Evolutionary conservation across 441 rosid genomes (phyloP).

Genomic region (Sinapis alba): DNA sequence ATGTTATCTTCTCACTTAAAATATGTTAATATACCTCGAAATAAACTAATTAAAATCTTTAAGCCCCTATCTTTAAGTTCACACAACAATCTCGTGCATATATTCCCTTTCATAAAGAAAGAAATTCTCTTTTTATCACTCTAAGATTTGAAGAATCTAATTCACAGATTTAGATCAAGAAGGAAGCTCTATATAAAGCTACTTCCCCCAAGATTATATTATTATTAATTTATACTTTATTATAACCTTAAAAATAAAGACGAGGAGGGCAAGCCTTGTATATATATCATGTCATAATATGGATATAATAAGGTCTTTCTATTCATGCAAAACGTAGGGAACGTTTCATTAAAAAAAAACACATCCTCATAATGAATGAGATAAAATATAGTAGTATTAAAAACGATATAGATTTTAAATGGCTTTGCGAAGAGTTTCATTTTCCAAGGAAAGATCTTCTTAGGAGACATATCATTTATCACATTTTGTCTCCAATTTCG

Average conservation of each 20-base stretch:
- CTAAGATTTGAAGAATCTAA: constrained; percentile 50
- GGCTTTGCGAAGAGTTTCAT: constrained; percentile 36
- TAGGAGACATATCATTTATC: constrained; percentile 32
- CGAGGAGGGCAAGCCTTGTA: not conserved
- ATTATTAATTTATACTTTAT: not conserved
- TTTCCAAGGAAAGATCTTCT: constrained; percentile 45
- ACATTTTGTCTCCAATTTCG: constrained; percentile 34
- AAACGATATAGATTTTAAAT: constrained; percentile 12
- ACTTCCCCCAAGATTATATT: constrained; percentile 14
- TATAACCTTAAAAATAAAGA: constrained; percentile 11
- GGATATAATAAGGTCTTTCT: constrained; percentile 13
- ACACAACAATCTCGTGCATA: constrained; percentile 51
- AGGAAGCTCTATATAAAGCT: constrained; percentile 24
- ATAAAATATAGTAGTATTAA: constrained; percentile 2
- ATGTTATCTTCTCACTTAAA: not conserved
- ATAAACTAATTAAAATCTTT: constrained; percentile 30
- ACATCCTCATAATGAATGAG: constrained; percentile 9
- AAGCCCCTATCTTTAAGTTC: constrained; percentile 40
- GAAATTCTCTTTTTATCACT: constrained; percentile 44
- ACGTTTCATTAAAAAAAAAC: constrained; percentile 7
- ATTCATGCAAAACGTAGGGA: constrained; percentile 28
- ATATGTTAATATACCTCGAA: constrained; percentile 31
- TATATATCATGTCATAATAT: not conserved
- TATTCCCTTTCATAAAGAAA: constrained; percentile 62
- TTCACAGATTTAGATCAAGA: constrained; percentile 36